These are phyloP conservation scores for Pezicula rhizophila DNA, from an alignment of 2,329 filamentous ascomycete genomes.

Conservation along the genomic window DNA sequence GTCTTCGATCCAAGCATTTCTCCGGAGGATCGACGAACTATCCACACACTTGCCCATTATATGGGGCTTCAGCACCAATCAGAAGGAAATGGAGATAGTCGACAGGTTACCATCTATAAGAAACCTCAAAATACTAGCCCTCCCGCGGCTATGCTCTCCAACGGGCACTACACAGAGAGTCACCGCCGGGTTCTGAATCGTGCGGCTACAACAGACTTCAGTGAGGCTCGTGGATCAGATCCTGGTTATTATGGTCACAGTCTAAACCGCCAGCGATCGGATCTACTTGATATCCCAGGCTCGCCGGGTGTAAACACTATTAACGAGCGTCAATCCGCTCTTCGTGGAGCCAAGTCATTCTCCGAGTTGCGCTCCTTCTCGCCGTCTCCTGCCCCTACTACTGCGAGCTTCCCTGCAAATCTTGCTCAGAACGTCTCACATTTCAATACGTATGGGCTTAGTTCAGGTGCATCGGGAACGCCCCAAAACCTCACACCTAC, in stretches of 20 bases:
- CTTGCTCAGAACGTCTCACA: constrained; percentile 57
- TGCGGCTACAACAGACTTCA: constrained; percentile 96
- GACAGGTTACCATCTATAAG: constrained; percentile 87
- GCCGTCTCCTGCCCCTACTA: constrained; percentile 84
- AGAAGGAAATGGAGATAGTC: constrained; percentile 77
- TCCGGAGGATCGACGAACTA: constrained; percentile 78
- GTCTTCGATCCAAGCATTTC: constrained; percentile 78
- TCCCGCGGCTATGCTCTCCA: constrained; percentile 33
- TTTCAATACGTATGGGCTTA: constrained; percentile 47
- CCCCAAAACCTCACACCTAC: constrained; percentile 64
- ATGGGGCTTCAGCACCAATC: constrained; percentile 90
- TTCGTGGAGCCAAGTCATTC: constrained; percentile 93
- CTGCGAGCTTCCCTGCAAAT: constrained; percentile 75
- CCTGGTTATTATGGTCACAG: constrained; percentile 67
- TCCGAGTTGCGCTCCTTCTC: constrained; percentile 93
- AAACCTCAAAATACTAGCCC: constrained; percentile 34
- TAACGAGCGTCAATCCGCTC: constrained; percentile 52
- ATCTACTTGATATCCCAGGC: constrained; percentile 80
- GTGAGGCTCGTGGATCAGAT: constrained; percentile 62
- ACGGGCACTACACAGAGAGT: constrained; percentile 61
- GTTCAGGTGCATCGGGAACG: constrained; percentile 55
- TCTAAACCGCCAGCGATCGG: constrained; percentile 72
- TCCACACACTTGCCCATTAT: constrained; percentile 92
- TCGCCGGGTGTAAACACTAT: constrained; percentile 59
- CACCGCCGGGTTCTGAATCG: constrained; percentile 82